Evolutionary conservation across 2,329 filamentous ascomycete genomes (phyloP), one percentile per base, ranked within the genome.

Genomic region (Westerdykella sp.): DNA sequence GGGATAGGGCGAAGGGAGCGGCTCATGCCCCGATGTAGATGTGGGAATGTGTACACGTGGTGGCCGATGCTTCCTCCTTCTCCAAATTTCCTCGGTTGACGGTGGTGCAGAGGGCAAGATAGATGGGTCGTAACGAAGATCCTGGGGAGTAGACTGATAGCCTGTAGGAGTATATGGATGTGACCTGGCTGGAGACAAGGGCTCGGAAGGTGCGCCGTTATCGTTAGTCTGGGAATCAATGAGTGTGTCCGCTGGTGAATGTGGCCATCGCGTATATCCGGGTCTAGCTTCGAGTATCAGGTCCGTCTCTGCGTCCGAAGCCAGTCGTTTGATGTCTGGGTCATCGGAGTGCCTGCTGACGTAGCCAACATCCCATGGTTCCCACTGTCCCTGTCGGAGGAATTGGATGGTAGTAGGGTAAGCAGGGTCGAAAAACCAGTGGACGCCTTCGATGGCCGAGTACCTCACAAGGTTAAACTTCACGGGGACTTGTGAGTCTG

Each of bases 291-390:
- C 45, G 16, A 43, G 46, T 37, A 49, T 39, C 39, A 60, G 40
- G 25, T 51, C 49, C 10, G 47, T 40, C 43, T 59, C 59, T 18
- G 59, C 59, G 39, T 60, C 57, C 40, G 54, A 49, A 14, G 59
- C 59, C 28, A 63, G 44, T n/a, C 53, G 52, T 40, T 51, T 56
- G 28, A 63, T 52, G 4, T 60, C 59, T 5, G 59, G 53, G 37
- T 63, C 60, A 16, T 53, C 50, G 11, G 59, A 50, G 37, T 56
- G 56, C 42, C 57, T 60, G 40, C 49, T 52, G 11, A 63, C 59
- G 45, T 51, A 62, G 42, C 57, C 51, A 6, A 63, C 54, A 37
- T 64, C 57, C 58, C 57, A 60, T 13, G 59, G 46, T 48, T 62
- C 57, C 60, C 60, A 64, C 9, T 44, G 39, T 9, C 57, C 58